Evolutionary conservation across 2,329 filamentous ascomycete species (phyloP).

Genomic region (Phyllosticta citrichinensis): DNA sequence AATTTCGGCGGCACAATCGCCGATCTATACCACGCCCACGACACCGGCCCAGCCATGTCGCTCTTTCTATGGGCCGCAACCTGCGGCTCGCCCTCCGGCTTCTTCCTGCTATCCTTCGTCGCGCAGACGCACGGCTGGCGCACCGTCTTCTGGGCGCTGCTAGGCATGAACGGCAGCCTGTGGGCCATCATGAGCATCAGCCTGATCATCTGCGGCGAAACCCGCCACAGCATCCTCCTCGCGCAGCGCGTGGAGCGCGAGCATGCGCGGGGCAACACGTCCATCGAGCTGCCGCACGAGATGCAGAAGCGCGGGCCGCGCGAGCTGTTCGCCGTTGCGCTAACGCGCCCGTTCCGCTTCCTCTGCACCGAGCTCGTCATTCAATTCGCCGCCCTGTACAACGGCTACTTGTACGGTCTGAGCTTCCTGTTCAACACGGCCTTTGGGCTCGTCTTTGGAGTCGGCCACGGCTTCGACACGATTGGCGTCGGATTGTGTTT

Average conservation of each 20-base stretch:
- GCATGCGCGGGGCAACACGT: constrained; percentile 19
- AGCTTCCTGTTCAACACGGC: constrained; percentile 42
- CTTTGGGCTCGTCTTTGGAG: constrained; percentile 40
- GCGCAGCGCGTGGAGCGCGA: constrained; percentile 23
- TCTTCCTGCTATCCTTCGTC: constrained; percentile 37
- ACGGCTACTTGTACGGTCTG: constrained; percentile 40
- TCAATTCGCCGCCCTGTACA: constrained; percentile 39
- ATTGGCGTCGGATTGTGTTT: constrained; percentile 34
- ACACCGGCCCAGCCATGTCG: constrained; percentile 33
- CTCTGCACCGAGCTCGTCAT: constrained; percentile 39
- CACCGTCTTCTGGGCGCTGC: constrained; percentile 36
- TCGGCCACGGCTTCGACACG: constrained; percentile 33
- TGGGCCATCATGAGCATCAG: constrained; percentile 34
- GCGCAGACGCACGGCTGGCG: constrained; percentile 35
- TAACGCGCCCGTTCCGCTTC: constrained; percentile 39
- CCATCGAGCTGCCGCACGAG: constrained; percentile 27
- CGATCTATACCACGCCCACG: constrained; percentile 34
- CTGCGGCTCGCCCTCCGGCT: constrained; percentile 36
- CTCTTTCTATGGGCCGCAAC: constrained; percentile 40
- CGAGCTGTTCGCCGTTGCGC: constrained; percentile 32
- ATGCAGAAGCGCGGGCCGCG: constrained; percentile 29
- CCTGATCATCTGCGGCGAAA: constrained; percentile 31
- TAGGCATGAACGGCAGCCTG: constrained; percentile 34
- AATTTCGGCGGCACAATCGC: constrained; percentile 37
- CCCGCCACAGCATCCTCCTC: constrained; percentile 36